Evolutionary conservation across 352 stramenopile genomes (phyloP), one percentile per base, ranked within the genome.

Genomic region (Phytophthora sp.): DNA sequence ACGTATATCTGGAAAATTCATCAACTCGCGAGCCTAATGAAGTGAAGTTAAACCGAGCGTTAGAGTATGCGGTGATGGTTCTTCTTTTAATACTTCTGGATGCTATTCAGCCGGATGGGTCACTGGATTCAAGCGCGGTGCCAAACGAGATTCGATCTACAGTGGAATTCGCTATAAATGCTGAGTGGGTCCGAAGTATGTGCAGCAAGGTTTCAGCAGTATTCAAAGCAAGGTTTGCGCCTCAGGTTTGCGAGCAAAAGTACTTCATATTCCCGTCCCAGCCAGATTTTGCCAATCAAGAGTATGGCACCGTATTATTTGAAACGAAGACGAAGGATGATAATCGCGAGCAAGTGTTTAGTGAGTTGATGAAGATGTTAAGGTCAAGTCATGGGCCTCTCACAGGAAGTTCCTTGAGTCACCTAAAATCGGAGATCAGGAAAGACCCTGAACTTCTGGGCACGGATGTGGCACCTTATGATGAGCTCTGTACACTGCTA

Each of bases 31-130:
- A 54, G 12, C 32, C 31, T 12, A 49, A 42, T 12, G 45, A 65
- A 24, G 34, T 53, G 9, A 26, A 11, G 32, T n/a, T 53, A 13
- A 65, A 65, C 7, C 38, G 56, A 15, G 56, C 45, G 2, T 34
- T 72, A 5, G 65, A 75, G 32, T 54, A 72, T 24, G 51, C 45
- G 2, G 63, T 75, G 10, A 54, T 73, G 60, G 23, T 66, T 7
- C 50, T 54, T 4, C 23, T 77, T 10, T 23, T 78, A 20, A 15
- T 52, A 34, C 51, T 77, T 10, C 24, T 76, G 12, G 64, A 80
- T 35, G 65, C 43, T 21, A 26, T 72, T 35, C 45, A 71, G 3
- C 30, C 26, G 4, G 54, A 80, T 38, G 63, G 60, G 9, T 58
- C 38, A 9, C 20, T 68, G 12, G 21, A 62, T 20, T 30, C 38